These are phyloP conservation scores for Cylindrotheca fusiformis DNA, from an alignment of 108 stramenopile species.

Conservation along the genomic window DNA sequence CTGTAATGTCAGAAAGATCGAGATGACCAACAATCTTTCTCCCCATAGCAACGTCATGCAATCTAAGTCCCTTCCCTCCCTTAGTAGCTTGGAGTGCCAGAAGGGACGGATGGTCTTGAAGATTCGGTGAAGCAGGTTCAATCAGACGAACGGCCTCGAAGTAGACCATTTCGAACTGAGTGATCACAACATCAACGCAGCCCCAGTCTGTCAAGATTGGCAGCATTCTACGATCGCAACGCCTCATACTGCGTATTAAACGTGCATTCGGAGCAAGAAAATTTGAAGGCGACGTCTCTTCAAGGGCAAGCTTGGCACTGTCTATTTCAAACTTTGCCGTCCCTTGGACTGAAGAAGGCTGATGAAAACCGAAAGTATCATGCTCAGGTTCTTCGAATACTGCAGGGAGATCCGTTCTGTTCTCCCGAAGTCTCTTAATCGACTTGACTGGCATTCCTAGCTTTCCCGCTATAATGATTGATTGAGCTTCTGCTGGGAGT, in stretches of 20 bases:
- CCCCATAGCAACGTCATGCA: slow-evolving; percentile 67
- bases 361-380: slow-evolving; percentile 1
- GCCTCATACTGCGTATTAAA: slow-evolving; percentile 77
- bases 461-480: slow-evolving; percentile 37
- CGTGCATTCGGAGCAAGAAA: slow-evolving; percentile 65
- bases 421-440: slow-evolving; percentile 1
- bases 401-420: slow-evolving; percentile 1
- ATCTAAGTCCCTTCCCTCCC: slow-evolving; percentile 77
- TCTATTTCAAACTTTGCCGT: slow-evolving; percentile 39
- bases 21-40: slow-evolving; percentile 70
- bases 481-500: slow-evolving; percentile 30
- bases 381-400: slow-evolving; percentile 3
- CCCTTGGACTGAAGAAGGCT: neutral
- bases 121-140: slow-evolving; percentile 1
- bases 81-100: slow-evolving; percentile 38
- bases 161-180: slow-evolving; percentile 75
- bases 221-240: slow-evolving; percentile 71
- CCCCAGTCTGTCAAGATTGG: slow-evolving; percentile 72
- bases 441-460: slow-evolving; percentile 37
- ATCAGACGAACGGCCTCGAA: slow-evolving; percentile 40
- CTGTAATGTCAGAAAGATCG: slow-evolving; percentile 52
- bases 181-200: slow-evolving; percentile 79
- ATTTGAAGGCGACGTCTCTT: slow-evolving; percentile 12
- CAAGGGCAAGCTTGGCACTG: neutral
- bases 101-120: neutral